phyloP scores from a whole-genome alignment of 2,329 filamentous ascomycete genomes.

The Exophiala lecanii-corni region DNA sequence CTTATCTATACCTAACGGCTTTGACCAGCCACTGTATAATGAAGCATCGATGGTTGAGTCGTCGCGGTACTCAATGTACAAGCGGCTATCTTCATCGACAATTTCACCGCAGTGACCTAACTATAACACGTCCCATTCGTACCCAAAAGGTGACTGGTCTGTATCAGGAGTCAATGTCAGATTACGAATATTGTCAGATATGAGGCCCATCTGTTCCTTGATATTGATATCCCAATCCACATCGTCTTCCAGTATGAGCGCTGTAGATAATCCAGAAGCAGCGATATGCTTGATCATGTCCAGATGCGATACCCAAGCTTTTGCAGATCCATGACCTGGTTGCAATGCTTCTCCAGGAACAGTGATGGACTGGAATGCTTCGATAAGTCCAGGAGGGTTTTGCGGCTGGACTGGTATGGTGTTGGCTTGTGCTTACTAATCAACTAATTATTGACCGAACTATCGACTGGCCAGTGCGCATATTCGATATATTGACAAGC shows the following conservation, averaged over 20 bases:
- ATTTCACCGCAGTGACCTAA: conserved; percentile 43
- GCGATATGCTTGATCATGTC: conserved; percentile 32
- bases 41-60: conserved; percentile 2
- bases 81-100: background rate
- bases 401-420: conserved; percentile 32
- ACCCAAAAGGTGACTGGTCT: conserved; percentile 38
- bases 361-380: conserved; percentile 28
- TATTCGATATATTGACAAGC: too few relatives aligned
- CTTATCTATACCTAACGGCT: background rate
- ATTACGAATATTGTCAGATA: conserved; percentile 8
- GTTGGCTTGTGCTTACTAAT: too few relatives aligned
- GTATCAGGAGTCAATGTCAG: background rate
- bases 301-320: conserved; percentile 40
- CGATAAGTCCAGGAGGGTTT: conserved; percentile 25
- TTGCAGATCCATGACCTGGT: conserved; percentile 12
- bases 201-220: conserved; percentile 6
- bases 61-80: conserved; percentile 1
- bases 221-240: conserved; percentile 43
- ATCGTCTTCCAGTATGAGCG: conserved; percentile 44
- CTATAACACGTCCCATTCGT: conserved; percentile 51
- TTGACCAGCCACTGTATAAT: background rate
- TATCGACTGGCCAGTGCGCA: too few relatives aligned
- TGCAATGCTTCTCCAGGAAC: background rate
- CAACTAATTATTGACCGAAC: too few relatives aligned
- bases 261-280: conserved; percentile 33